These are phyloP conservation scores for Solanum gandarillasii DNA, from an alignment of 257 asterid genomes.

Conservation along the genomic window DNA sequence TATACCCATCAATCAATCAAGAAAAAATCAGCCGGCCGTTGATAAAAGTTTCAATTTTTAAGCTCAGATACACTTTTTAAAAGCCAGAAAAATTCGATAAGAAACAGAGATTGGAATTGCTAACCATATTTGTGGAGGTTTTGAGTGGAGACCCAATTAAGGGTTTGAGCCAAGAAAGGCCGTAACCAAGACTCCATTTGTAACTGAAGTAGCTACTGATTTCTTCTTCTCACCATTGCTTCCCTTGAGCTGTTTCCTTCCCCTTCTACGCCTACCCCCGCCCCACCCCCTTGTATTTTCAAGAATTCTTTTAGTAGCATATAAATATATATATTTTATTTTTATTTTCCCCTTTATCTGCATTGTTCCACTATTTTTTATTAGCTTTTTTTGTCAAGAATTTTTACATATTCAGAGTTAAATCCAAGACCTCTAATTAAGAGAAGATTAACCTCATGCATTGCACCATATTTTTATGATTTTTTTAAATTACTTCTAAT, in stretches of 20 bases:
- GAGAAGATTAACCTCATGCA: too few relatives aligned
- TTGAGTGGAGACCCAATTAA: conserved; percentile 20
- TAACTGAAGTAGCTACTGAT: neutral
- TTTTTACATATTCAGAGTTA: too few relatives aligned
- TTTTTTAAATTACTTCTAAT: too few relatives aligned
- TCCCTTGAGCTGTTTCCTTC: neutral
- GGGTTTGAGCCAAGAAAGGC: conserved; percentile 28
- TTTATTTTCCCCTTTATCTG: neutral
- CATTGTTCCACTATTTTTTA: too few relatives aligned
- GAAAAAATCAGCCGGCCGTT: neutral
- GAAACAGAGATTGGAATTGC: neutral
- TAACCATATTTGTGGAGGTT: conserved; percentile 50
- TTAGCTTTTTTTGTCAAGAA: too few relatives aligned
- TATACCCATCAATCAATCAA: neutral
- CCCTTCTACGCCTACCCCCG: neutral
- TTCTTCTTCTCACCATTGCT: neutral
- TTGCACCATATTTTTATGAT: too few relatives aligned
- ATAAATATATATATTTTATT: too few relatives aligned
- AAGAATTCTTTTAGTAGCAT: neutral
- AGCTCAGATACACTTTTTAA: neutral
- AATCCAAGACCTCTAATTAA: too few relatives aligned
- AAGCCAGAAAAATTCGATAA: neutral
- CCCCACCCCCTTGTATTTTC: neutral
- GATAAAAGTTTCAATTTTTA: neutral
- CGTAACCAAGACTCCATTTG: conserved; percentile 46